Base-by-base conservation (phyloP, 225 moss, liverwort and hornwort genomes). In the Ulota crispa region DNA sequence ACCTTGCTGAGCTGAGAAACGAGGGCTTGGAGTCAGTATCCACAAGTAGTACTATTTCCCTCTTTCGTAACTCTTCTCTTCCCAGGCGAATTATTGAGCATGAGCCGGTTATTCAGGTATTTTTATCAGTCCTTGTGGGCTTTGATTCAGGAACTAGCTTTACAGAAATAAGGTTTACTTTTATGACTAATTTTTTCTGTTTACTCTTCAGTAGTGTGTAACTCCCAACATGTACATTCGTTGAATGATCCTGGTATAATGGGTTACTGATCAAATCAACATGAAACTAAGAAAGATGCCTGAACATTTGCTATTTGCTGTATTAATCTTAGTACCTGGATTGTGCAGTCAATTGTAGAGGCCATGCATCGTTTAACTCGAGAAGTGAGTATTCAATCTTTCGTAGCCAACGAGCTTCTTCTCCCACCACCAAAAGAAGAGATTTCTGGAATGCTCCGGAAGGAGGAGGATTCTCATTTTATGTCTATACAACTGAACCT, bases 401-500 rank as follows among this genome's bases (percentile, higher is more conserved):
- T 87, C 50, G 85, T 90, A 82, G 92, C 92, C 43, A 86, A 92
- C 78, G 84, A 92, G 71, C 88, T 92, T 72, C 83, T 92, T 36
- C 82, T 92, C 81, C 92, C 92, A 78, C 62, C 84, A 73, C 92
- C 84, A 3, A 89, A 89, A 76, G 89, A 81, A 43, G 88, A 88
- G 59, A 65, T 86, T 73, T 76, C 88, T 30, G 83, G 65, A 68
- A 87, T 92, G 89, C 84, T 84, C 27, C 84, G 72, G 84, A 92
- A 88, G 81, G 19, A 88, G 54, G 92, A 84, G 68, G 83, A 91
- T 81, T 86, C 75, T 15, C 86, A 92, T 72, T 88, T 86, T 67
- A 86, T 89, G 89, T 92, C 92, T 36, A 81, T 90, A 81, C 89
- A 92, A 60, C 71, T 92, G 81, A 92, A 92, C 64, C 89, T 92